These are phyloP conservation scores for Psidium guajava DNA, from an alignment of 345 rosid genomes.

Conservation along the genomic window DNA sequence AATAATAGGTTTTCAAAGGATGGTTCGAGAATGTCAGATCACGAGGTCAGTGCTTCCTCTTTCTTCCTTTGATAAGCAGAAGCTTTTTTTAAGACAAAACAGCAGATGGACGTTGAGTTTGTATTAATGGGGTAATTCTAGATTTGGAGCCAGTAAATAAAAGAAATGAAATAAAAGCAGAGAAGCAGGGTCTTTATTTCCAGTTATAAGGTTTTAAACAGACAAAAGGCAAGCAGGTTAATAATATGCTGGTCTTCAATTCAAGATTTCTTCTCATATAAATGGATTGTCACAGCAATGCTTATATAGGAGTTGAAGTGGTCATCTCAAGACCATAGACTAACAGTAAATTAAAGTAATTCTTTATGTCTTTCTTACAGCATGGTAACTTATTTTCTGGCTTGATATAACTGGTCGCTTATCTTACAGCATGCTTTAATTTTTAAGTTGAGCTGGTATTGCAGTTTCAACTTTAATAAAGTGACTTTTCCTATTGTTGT, in stretches of 20 bases:
- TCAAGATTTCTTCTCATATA: background rate
- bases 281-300: background rate
- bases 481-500: background rate
- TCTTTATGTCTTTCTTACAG: background rate
- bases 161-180: background rate
- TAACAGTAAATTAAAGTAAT: background rate
- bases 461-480: background rate
- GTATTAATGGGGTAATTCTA: background rate
- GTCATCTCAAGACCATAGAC: background rate
- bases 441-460: background rate
- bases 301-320: background rate
- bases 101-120: background rate
- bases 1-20: conserved; percentile 38
- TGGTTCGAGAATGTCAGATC: conserved; percentile 54
- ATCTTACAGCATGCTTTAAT: background rate
- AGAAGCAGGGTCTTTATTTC: background rate
- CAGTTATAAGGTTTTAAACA: background rate
- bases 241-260: background rate
- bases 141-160: background rate
- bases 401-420: background rate
- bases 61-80: background rate
- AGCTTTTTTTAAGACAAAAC: background rate
- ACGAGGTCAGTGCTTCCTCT: conserved; percentile 52
- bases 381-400: background rate
- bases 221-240: background rate